Conservation (phyloP, 73 alveolate genomes). For the Paramecium sexaurelia region DNA sequence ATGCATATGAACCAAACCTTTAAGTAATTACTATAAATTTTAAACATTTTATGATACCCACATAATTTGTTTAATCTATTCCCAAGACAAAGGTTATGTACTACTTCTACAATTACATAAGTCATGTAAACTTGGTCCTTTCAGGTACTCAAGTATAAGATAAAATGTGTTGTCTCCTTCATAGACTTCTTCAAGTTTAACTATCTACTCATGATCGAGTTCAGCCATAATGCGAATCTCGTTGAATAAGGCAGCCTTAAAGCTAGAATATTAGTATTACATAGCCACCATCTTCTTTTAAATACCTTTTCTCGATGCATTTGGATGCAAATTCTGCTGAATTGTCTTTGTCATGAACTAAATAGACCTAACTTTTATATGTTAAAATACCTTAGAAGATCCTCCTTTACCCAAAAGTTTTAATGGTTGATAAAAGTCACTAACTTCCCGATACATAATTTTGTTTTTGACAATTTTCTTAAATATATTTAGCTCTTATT, state of each 20-base stretch:
- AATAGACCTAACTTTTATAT: neutral
- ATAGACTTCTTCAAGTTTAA: conserved; percentile 56
- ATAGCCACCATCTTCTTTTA: conserved; percentile 34
- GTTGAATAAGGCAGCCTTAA: conserved; percentile 21
- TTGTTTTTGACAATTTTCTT: neutral
- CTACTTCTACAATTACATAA: conserved; percentile 21
- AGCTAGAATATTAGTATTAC: neutral
- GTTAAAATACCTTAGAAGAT: neutral
- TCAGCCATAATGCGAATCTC: neutral
- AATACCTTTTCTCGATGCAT: conserved; percentile 2
- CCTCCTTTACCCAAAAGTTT: conserved; percentile 33
- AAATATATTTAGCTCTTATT: neutral
- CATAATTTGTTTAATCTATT: conserved; percentile 12
- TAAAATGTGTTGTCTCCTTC: conserved; percentile 69
- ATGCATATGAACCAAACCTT: conserved; percentile 87
- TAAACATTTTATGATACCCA: neutral
- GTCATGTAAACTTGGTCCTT: conserved; percentile 60
- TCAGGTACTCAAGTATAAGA: conserved; percentile 47
- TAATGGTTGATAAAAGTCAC: conserved; percentile 16
- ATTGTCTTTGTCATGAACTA: neutral
- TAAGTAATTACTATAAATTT: conserved; percentile 69
- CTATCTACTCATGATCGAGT: neutral
- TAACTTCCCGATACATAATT: conserved; percentile 7
- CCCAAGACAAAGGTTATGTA: neutral
- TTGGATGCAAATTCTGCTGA: conserved; percentile 1